Evolutionary conservation across 2,329 filamentous ascomycete species (phyloP), one percentile per base, ranked within the genome.

Genomic region (Colletotrichum euphorbiae): DNA sequence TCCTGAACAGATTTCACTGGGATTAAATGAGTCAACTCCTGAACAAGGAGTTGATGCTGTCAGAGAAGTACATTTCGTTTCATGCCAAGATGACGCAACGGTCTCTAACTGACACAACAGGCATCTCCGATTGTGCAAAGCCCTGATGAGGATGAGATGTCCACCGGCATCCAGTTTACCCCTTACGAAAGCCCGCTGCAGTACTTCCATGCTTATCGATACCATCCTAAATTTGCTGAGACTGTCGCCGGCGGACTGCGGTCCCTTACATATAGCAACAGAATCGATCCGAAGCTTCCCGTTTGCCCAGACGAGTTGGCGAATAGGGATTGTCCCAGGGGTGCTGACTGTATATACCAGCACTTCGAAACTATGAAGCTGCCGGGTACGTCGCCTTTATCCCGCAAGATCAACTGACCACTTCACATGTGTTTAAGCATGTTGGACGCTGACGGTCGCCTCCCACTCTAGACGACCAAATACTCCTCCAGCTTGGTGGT

Each of bases 261-360:
- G 76, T 98, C 96, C 71, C 85, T 97, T 82, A 98, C 94, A 48
- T 98, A 95, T 81, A 98, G 93, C 81, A 93, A 97, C 80, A 91
- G 90, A 73, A 97, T 99, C 79, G 90, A 98, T 77, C 85, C 90
- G 24, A 84, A 88, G 69, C 90, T 87, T 73, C 87, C 88, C 70
- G 76, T 98, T 55, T 99, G 96, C 79, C 90, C 89, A 42, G 91
- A 88, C 74, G 93, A 97, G 78, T 81, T 92, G 70, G 84, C 85
- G 54, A 90, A 89, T 59, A 89, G 89, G 69, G 82, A 84, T 72
- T 98, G 96, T 71, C 79, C 85, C 33, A 90, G 91, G 72, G 92
- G 94, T 75, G 77, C 81, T 67, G 83, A 87, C 62, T 99, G 96
- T 80, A 82, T 88, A 63, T 90, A 83, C 72, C 87, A 98, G 82